phyloP scores from a whole-genome alignment of 108 stramenopile species.

The Heterococcus sp. region DNA sequence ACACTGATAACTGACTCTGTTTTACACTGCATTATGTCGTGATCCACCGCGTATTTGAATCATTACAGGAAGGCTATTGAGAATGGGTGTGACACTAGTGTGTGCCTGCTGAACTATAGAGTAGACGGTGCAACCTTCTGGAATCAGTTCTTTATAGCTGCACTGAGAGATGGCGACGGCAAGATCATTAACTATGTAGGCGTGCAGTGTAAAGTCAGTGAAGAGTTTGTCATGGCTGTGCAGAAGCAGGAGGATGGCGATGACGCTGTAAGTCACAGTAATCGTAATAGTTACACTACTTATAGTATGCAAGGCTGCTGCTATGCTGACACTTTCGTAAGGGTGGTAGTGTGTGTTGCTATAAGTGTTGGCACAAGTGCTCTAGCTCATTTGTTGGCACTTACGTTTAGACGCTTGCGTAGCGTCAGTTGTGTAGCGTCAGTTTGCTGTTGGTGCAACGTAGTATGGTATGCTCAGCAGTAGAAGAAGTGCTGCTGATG shows the following conservation, averaged over 20 bases:
- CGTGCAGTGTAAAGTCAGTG: conserved; percentile 64
- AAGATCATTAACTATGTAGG: conserved; percentile 92
- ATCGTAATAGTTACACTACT: not conserved
- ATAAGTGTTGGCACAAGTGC: too few relatives aligned
- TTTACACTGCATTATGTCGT: too few relatives aligned
- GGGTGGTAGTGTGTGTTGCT: too few relatives aligned
- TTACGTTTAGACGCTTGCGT: too few relatives aligned
- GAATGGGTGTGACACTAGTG: conserved; percentile 79
- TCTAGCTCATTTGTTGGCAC: too few relatives aligned
- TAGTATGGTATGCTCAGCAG: too few relatives aligned
- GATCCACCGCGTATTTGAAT: too few relatives aligned
- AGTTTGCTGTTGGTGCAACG: too few relatives aligned
- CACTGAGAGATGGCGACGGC: conserved; percentile 82
- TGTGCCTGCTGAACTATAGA: conserved; percentile 90
- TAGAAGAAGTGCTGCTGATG: too few relatives aligned
- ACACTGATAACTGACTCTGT: too few relatives aligned
- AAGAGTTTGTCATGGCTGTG: conserved; percentile 35
- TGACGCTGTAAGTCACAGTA: not conserved
- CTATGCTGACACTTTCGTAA: too few relatives aligned
- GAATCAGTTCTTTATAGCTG: conserved; percentile 95
- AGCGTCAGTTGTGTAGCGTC: too few relatives aligned
- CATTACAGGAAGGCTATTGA: conserved; percentile 78
- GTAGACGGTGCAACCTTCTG: conserved; percentile 93
- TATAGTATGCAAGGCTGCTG: not conserved
- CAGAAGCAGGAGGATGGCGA: conserved; percentile 14